Conservation (phyloP, 306 rosid genomes). For the Cicer bijugum region DNA sequence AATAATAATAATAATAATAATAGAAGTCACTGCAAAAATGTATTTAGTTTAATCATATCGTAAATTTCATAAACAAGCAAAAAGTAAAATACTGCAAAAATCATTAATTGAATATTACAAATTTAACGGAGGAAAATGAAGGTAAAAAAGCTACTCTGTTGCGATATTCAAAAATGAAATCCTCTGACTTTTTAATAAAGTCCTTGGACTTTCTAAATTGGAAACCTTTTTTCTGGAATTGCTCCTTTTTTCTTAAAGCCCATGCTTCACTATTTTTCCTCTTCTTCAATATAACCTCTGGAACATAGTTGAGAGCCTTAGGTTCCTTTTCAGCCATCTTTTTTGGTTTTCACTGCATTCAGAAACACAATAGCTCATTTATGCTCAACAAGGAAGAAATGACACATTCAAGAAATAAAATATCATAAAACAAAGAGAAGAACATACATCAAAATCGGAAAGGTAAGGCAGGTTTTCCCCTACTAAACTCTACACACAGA, state of each 20-base stretch:
- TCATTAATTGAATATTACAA: neutral
- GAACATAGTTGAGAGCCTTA: conserved; percentile 39
- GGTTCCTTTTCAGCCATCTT: conserved; percentile 50
- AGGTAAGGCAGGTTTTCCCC: neutral
- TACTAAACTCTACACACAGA: too few species aligned
- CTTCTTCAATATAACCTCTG: conserved; percentile 55
- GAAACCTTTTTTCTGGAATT: conserved; percentile 38
- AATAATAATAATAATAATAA: too few species aligned
- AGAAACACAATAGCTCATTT: neutral
- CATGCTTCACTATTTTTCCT: conserved; percentile 46
- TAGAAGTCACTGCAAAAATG: neutral
- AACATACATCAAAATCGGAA: neutral
- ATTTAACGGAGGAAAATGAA: neutral
- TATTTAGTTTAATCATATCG: neutral
- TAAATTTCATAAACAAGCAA: neutral
- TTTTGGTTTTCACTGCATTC: neutral
- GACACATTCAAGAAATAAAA: neutral
- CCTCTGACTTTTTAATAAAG: conserved; percentile 77
- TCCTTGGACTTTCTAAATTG: conserved; percentile 44
- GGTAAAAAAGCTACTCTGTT: conserved; percentile 51
- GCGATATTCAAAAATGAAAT: conserved; percentile 70
- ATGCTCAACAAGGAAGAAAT: too few species aligned
- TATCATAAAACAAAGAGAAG: neutral
- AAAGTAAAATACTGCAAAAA: neutral
- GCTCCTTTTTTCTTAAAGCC: conserved; percentile 44